Conservation (phyloP, 305 asterid genomes). For the Fraxinus nigra region DNA sequence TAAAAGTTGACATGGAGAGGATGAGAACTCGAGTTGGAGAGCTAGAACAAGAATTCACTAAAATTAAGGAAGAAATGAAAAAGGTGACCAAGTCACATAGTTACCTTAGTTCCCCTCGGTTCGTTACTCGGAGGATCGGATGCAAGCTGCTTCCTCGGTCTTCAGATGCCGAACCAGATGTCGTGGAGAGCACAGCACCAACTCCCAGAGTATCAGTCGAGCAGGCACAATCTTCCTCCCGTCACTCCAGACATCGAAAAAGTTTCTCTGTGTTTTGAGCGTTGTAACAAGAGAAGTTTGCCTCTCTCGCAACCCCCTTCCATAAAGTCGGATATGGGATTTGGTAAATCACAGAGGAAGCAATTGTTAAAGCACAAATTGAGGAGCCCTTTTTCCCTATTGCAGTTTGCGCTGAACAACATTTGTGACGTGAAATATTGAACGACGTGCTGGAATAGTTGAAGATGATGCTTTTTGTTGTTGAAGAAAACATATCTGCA, state of each 20-base stretch:
- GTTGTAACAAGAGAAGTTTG: constrained; percentile 2
- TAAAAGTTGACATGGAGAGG: constrained; percentile 77
- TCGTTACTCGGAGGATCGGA: constrained; percentile 35
- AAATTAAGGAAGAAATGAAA: constrained; percentile 75
- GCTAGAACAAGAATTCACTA: constrained; percentile 73
- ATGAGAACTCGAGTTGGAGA: constrained; percentile 87
- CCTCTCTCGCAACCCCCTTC: background rate
- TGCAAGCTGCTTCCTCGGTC: constrained; percentile 59
- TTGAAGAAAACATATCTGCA: background rate
- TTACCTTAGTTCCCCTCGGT: constrained; percentile 61
- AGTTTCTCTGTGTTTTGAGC: constrained; percentile 53
- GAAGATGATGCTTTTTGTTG: background rate
- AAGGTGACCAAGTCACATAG: constrained; percentile 70
- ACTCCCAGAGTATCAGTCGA: constrained; percentile 66
- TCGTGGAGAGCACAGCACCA: constrained; percentile 49
- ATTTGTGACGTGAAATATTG: background rate
- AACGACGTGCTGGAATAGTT: background rate
- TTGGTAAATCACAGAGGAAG: constrained; percentile 1
- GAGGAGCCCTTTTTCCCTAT: background rate
- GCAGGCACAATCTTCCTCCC: constrained; percentile 39
- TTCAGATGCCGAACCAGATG: constrained; percentile 48
- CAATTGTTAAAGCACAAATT: constrained; percentile 3
- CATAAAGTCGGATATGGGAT: background rate
- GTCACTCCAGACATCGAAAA: constrained; percentile 46
- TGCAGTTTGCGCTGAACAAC: background rate